These are phyloP conservation scores for Grosmannia huntii DNA, from an alignment of 2,329 filamentous ascomycete genomes.

Conservation along the genomic window DNA sequence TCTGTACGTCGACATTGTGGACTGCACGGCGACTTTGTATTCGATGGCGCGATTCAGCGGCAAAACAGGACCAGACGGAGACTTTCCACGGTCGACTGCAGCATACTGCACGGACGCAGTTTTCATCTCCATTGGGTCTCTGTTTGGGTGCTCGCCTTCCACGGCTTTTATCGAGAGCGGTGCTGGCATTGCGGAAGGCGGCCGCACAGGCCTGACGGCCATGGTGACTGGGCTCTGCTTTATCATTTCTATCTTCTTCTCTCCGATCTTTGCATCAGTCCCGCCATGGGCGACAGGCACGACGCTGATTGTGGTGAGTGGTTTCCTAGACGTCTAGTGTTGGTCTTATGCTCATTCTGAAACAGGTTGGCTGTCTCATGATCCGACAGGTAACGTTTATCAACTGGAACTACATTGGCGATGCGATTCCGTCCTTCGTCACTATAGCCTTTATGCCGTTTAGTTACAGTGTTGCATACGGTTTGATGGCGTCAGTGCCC, in stretches of 20 bases:
- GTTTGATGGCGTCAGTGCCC: conserved; percentile 50
- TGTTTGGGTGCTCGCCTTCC: conserved; percentile 58
- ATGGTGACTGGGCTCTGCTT: conserved; percentile 59
- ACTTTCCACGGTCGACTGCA: conserved; percentile 74
- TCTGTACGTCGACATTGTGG: conserved; percentile 68
- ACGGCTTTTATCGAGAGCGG: conserved; percentile 67
- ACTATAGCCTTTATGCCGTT: conserved; percentile 67
- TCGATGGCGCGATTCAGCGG: conserved; percentile 66
- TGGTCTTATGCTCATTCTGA: neutral
- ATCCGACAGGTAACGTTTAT: conserved; percentile 60
- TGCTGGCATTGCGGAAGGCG: conserved; percentile 63
- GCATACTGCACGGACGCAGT: conserved; percentile 64
- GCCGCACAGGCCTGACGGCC: conserved; percentile 59
- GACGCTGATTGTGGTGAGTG: conserved; percentile 51
- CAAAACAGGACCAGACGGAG: conserved; percentile 48
- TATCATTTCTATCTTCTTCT: conserved; percentile 60
- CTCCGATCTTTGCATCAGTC: conserved; percentile 63
- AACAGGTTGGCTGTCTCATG: conserved; percentile 62
- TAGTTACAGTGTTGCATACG: conserved; percentile 67
- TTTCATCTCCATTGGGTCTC: conserved; percentile 56
- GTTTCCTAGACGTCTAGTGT: neutral
- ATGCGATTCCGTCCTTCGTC: conserved; percentile 63
- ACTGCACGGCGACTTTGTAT: conserved; percentile 65
- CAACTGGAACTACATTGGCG: conserved; percentile 67
- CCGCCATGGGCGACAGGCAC: conserved; percentile 68